Base-by-base conservation (phyloP, 257 asterid genomes). In the Jacaranda mimosifolia region DNA sequence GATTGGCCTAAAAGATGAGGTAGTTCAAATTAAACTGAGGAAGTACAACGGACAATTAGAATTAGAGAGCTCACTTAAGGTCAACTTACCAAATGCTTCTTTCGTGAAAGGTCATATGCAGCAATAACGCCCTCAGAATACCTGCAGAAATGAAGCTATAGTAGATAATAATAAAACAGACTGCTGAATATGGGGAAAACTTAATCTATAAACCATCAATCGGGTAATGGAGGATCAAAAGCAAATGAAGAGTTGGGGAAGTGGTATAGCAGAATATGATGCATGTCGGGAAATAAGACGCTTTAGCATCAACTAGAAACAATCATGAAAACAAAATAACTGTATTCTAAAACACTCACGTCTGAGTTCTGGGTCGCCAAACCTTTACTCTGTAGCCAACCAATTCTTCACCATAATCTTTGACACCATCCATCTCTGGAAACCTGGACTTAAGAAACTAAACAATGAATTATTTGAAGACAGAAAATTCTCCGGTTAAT, bases 341-440 rank as follows among this genome's bases (percentile, higher is more conserved):
- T 15, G 15, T 70, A 62, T 53, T 68, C 10, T 51, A 63, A 64
- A 81, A 66, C 56, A 79, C 89, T 77, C 81, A 90, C 92, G 18
- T 42, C 58, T 63, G 72, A 83, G 75, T 89, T 76, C 79, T 39
- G 53, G 91, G 85, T 86, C 94, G 85, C 87, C 83, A 87, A 70
- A 90, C 86, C 68, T 85, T 87, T 63, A 90, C 85, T 66, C 77
- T 79, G 73, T 79, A 72, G 58, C 87, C 94, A 76, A 87, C 79
- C 67, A 90, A 56, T 68, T 87, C 91, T 73, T 81, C 89, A 71
- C 86, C 86, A 57, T 84, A 73, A 14, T 53, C 74, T 70, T 83
- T 80, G 75, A 35, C 69, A 72, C 52, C 67, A 45, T 35, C 68
- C 66, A 11, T 80, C 62, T 70, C 72, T 59, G 58, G 81, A 72